Base-by-base conservation (phyloP, 2,329 filamentous ascomycete species). In the Neurospora sp. region DNA sequence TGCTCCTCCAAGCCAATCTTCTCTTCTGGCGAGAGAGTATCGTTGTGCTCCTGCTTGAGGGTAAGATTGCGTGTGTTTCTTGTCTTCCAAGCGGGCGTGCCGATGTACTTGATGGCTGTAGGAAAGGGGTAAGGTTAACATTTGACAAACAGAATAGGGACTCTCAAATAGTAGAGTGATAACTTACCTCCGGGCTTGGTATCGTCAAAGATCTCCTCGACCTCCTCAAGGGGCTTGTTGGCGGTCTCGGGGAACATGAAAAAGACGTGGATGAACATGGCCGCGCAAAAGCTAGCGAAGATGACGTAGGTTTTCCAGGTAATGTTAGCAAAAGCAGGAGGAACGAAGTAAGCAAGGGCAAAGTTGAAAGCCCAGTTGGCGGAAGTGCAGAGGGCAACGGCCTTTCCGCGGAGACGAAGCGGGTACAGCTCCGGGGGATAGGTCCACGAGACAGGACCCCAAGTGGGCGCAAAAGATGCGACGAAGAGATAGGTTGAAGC, bases 401-500 rank as follows among this genome's bases (percentile, higher is more conserved):
- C 76, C 77, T 81, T 80, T 69, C 78, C 72, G 36, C 81, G 71
- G 67, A 79, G 78, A n/a, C 81, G 79, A 40, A 82, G 78, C 19
- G 81, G 81, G 75, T 80, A 85, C 39, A 85, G 77, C 76, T 85
- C 84, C 5, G 83, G 78, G 69, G 79, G 83, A 77, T 82, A 85
- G 65, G 78, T 81, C 83, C 80, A 85, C 67, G 80, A 82, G 66
- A 77, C 78, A 68, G 78, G 79, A 19, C 80, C 83, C 83, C 78
- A 83, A 40, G 79, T 83, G 15, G 79, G 80, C 57, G 83, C 82
- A 73, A 79, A 84, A 1, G 79, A 81, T 0, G 86, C 87, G 19
- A 89, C 87, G 69, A 89, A 88, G 41, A 87, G 85, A 72, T 91
- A 92, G 0, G 88, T 90, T 73, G 85, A 88, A 1, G 88, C 88